Evolutionary conservation across 139 green algal species (phyloP).

Genomic region (Tetraselmis chui): DNA sequence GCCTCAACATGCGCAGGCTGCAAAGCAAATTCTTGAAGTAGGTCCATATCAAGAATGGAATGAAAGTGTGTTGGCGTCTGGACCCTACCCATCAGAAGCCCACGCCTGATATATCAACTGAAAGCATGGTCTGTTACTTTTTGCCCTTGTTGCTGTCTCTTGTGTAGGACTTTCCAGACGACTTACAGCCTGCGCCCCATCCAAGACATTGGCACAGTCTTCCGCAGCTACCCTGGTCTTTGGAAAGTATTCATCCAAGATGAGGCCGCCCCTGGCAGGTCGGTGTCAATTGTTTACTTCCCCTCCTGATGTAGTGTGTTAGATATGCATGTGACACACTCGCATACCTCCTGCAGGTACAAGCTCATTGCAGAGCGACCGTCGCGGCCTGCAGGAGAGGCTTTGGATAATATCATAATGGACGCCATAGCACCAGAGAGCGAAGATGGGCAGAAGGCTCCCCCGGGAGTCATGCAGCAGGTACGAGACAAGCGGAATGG

Average conservation of each 20-base stretch:
- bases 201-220: constrained; percentile 58
- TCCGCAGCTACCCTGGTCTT: constrained; percentile 65
- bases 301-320: no score
- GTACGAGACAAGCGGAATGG: neutral
- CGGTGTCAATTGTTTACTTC: no score
- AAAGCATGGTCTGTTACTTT: no score
- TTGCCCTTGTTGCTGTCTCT: neutral
- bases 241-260: constrained; percentile 76
- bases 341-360: neutral
- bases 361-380: neutral
- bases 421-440: neutral
- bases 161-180: constrained; percentile 50
- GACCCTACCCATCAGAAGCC: no score
- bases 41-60: no score
- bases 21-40: constrained; percentile 59
- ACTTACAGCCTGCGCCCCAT: constrained; percentile 87
- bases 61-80: no score
- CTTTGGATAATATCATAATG: neutral
- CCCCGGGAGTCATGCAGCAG: neutral
- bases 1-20: constrained; percentile 82
- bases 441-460: neutral
- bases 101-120: no score
- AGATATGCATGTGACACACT: neutral
- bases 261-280: neutral
- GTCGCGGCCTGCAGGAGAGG: neutral